Conservation (phyloP, 352 stramenopile genomes). For the Phytopythium helicoides region DNA sequence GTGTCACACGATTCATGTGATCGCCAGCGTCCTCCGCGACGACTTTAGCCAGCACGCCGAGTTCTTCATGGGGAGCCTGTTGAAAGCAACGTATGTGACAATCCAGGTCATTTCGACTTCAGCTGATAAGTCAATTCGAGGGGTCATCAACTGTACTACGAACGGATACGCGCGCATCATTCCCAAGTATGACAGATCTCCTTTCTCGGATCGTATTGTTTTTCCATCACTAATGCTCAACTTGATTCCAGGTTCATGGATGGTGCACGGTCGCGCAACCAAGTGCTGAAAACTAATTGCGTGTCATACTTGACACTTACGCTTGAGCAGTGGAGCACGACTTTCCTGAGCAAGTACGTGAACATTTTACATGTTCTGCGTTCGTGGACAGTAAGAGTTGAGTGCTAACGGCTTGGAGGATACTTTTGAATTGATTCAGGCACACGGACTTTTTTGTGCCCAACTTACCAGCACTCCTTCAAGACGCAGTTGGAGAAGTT, state of each 20-base stretch:
- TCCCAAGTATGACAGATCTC: constrained; percentile 47
- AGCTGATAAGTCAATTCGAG: constrained; percentile 66
- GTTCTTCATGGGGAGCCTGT: constrained; percentile 56
- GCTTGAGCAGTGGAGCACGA: constrained; percentile 58
- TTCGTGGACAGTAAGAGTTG: too few species aligned
- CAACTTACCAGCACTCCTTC: constrained; percentile 56
- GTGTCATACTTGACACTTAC: constrained; percentile 78
- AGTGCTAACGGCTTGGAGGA: too few species aligned
- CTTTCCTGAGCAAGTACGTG: constrained; percentile 71
- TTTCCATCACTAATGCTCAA: background rate
- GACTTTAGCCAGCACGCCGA: constrained; percentile 82
- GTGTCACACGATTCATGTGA: constrained; percentile 62
- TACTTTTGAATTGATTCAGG: constrained; percentile 15
- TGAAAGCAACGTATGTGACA: constrained; percentile 87
- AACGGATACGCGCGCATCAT: constrained; percentile 73
- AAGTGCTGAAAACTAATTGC: constrained; percentile 70
- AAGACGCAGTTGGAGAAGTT: constrained; percentile 73
- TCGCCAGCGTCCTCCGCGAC: constrained; percentile 59
- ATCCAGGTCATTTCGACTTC: constrained; percentile 83
- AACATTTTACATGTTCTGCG: too few species aligned
- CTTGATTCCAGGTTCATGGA: constrained; percentile 56
- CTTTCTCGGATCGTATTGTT: background rate
- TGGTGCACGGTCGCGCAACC: constrained; percentile 67
- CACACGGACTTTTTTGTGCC: constrained; percentile 55
- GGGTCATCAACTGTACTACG: constrained; percentile 72